phyloP scores from a whole-genome alignment of 257 asterid species.

The Eustoma russellianum region DNA sequence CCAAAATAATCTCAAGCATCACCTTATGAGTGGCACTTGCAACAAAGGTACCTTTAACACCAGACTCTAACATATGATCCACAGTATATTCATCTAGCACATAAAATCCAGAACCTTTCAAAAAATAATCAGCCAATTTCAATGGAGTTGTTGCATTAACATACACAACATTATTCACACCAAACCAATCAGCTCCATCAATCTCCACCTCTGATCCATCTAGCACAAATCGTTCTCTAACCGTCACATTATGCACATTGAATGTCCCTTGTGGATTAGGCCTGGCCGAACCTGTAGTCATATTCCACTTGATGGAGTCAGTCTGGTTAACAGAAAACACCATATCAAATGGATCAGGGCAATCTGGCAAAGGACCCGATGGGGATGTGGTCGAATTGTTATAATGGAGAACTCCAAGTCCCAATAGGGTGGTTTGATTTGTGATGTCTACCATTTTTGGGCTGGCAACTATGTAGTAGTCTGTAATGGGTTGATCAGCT shows the following conservation, averaged over 20 bases:
- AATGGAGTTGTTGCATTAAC: conserved; percentile 37
- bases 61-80: conserved; percentile 14
- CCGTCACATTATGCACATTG: conserved; percentile 54
- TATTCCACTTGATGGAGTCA: conserved; percentile 46
- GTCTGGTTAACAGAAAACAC: conserved; percentile 49
- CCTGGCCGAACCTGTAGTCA: conserved; percentile 55
- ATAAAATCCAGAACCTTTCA: conserved; percentile 49
- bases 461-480: conserved; percentile 54
- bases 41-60: conserved; percentile 36
- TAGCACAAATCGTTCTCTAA: conserved; percentile 47
- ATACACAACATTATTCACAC: conserved; percentile 48
- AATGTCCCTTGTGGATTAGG: conserved; percentile 73
- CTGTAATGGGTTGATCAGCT: conserved; percentile 30
- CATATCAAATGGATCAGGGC: conserved; percentile 49
- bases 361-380: conserved; percentile 45
- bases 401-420: conserved; percentile 54
- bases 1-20: conserved; percentile 58
- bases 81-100: conserved; percentile 38
- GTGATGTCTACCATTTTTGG: conserved; percentile 32
- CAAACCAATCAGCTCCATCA: conserved; percentile 12
- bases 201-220: conserved; percentile 23
- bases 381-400: conserved; percentile 29
- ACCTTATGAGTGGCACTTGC: conserved; percentile 50
- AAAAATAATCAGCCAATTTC: conserved; percentile 46
- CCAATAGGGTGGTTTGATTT: conserved; percentile 20